Evolutionary conservation across 2,329 filamentous ascomycete species (phyloP).

Genomic region (Penicillium hesseltinei): DNA sequence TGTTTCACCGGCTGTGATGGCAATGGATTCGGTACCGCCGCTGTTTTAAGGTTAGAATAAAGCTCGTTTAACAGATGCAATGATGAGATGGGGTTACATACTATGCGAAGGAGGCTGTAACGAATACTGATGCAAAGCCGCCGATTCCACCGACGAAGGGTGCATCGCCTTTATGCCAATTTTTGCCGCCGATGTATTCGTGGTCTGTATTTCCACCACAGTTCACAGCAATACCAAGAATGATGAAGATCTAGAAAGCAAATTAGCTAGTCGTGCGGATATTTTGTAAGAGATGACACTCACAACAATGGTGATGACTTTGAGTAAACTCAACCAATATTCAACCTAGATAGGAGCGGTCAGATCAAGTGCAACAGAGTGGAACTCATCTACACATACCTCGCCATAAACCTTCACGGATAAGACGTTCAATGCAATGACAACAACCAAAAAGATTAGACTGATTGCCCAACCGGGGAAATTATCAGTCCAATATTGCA

Average conservation of each 20-base stretch:
- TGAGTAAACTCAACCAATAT: slow-evolving; percentile 44
- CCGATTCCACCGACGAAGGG: slow-evolving; percentile 65
- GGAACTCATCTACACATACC: slow-evolving; percentile 28
- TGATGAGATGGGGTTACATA: slow-evolving; percentile 19
- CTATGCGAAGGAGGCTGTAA: slow-evolving; percentile 62
- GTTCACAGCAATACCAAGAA: slow-evolving; percentile 61
- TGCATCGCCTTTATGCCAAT: slow-evolving; percentile 59
- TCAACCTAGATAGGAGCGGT: slow-evolving; percentile 30
- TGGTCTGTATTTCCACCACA: slow-evolving; percentile 55
- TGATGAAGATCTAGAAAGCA: slow-evolving; percentile 53
- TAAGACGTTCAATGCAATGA: slow-evolving; percentile 55
- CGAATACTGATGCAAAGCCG: slow-evolving; percentile 64
- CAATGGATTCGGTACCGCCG: slow-evolving; percentile 63
- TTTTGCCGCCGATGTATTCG: slow-evolving; percentile 57
- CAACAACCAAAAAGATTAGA: slow-evolving; percentile 59
- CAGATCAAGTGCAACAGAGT: not conserved
- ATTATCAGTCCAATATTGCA: slow-evolving; percentile 61
- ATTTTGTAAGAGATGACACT: slow-evolving; percentile 12
- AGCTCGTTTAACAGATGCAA: not conserved
- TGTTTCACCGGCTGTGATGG: slow-evolving; percentile 66
- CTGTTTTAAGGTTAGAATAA: slow-evolving; percentile 22
- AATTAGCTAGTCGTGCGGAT: slow-evolving; percentile 15
- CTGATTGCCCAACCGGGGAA: slow-evolving; percentile 64
- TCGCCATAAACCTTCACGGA: slow-evolving; percentile 57
- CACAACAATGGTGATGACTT: slow-evolving; percentile 44